Evolutionary conservation across 2,329 filamentous ascomycete genomes (phyloP).

Genomic region (Teratosphaeria nubilosa): DNA sequence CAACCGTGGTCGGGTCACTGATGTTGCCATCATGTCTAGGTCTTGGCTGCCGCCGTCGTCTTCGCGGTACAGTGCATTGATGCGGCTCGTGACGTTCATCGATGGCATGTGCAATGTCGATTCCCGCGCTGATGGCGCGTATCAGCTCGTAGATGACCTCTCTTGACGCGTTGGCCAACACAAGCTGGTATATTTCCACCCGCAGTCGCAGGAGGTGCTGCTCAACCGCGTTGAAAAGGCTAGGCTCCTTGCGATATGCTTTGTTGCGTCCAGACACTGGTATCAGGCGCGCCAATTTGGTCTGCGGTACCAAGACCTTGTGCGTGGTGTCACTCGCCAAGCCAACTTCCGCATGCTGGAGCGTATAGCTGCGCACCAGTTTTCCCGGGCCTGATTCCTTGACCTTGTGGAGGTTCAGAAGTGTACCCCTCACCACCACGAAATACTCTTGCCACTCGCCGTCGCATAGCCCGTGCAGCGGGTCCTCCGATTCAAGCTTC

Average conservation of each 20-base stretch:
- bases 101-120: slow-evolving; percentile 59
- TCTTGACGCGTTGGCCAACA: slow-evolving; percentile 56
- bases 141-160: slow-evolving; percentile 60
- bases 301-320: slow-evolving; percentile 34
- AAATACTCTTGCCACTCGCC: slow-evolving; percentile 38
- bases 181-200: slow-evolving; percentile 62
- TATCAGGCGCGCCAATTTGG: slow-evolving; percentile 36
- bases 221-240: slow-evolving; percentile 34
- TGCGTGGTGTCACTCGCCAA: slow-evolving; percentile 64
- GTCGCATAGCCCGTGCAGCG: slow-evolving; percentile 18
- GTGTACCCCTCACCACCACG: slow-evolving; percentile 57
- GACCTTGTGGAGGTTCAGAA: slow-evolving; percentile 53
- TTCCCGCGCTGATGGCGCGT: slow-evolving; percentile 59
- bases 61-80: slow-evolving; percentile 38
- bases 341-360: slow-evolving; percentile 66
- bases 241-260: slow-evolving; percentile 36
- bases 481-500: slow-evolving; percentile 24
- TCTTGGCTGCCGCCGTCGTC: slow-evolving; percentile 28
- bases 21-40: slow-evolving; percentile 20
- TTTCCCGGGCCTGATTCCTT: slow-evolving; percentile 48
- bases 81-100: slow-evolving; percentile 51
- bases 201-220: slow-evolving; percentile 61
- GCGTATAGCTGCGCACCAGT: slow-evolving; percentile 57
- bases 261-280: slow-evolving; percentile 29
- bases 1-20: slow-evolving; percentile 30